phyloP scores from a whole-genome alignment of 2,329 filamentous ascomycete genomes.

The Xylaria sp. region DNA sequence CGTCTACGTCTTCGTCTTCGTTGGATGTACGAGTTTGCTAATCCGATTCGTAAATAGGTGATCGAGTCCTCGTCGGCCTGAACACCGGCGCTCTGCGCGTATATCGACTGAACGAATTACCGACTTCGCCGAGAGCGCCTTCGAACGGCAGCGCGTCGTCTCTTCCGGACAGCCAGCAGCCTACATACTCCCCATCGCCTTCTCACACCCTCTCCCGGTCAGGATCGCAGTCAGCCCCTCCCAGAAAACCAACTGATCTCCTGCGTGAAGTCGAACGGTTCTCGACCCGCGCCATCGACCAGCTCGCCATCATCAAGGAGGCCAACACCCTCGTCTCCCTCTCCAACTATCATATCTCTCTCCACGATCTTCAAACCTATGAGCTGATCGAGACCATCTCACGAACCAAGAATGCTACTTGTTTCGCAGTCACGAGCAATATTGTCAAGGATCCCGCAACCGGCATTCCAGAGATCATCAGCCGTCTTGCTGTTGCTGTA shows the following conservation, averaged over 20 bases:
- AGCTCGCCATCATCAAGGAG: slow-evolving; percentile 95
- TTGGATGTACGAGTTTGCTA: not conserved
- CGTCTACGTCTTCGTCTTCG: not conserved
- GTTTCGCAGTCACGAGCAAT: slow-evolving; percentile 94
- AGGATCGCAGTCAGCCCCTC: slow-evolving; percentile 35
- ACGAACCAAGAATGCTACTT: slow-evolving; percentile 86
- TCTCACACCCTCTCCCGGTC: slow-evolving; percentile 20
- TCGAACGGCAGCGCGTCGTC: slow-evolving; percentile 51
- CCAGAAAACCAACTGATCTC: slow-evolving; percentile 76
- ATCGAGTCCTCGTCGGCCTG: slow-evolving; percentile 89
- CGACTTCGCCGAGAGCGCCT: slow-evolving; percentile 45
- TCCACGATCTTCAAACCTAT: slow-evolving; percentile 90
- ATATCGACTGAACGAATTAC: slow-evolving; percentile 84
- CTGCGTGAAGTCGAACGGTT: slow-evolving; percentile 95
- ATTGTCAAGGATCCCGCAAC: slow-evolving; percentile 90
- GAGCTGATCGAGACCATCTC: slow-evolving; percentile 80
- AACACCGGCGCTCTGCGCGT: slow-evolving; percentile 89
- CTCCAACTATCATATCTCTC: slow-evolving; percentile 87
- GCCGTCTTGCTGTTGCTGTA: slow-evolving; percentile 87
- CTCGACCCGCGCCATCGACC: slow-evolving; percentile 87
- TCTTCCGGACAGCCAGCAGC: slow-evolving; percentile 19
- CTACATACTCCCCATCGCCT: slow-evolving; percentile 7
- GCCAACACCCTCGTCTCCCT: slow-evolving; percentile 90
- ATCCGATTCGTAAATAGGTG: slow-evolving; percentile 63
- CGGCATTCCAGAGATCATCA: slow-evolving; percentile 92